phyloP scores from a whole-genome alignment of 495 filamentous ascomycete species.

The Podospora comata region DNA sequence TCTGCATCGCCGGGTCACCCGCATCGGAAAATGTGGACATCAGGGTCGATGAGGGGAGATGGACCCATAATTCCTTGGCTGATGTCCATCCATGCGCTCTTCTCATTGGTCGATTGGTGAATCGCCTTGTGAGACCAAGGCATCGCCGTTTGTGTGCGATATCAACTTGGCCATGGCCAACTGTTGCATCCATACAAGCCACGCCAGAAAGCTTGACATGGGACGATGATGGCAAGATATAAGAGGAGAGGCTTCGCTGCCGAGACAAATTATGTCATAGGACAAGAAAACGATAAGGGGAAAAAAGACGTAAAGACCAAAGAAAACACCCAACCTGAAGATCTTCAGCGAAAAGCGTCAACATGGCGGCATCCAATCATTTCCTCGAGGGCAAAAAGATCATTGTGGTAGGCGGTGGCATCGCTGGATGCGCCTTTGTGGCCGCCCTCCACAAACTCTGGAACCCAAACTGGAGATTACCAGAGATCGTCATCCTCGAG shows the following conservation, averaged over 20 bases:
- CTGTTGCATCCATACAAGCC: too few relatives aligned
- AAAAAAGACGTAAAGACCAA: neutral
- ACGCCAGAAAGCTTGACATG: neutral
- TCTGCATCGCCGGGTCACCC: neutral
- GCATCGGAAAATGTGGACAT: neutral
- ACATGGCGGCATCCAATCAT: slow-evolving; percentile 13
- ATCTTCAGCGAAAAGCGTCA: neutral
- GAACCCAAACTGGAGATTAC: slow-evolving; percentile 21
- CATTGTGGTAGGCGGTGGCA: slow-evolving; percentile 37
- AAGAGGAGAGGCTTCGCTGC: neutral
- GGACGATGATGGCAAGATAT: neutral
- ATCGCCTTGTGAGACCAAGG: neutral
- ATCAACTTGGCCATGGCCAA: neutral
- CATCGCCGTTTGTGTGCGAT: slow-evolving; percentile 7
- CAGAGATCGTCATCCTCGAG: slow-evolving; percentile 34
- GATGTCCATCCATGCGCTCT: neutral
- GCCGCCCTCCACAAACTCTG: slow-evolving; percentile 34
- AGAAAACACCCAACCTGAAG: neutral
- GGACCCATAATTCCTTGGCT: neutral
- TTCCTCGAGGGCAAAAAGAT: slow-evolving; percentile 39
- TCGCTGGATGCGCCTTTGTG: slow-evolving; percentile 37
- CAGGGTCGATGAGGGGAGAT: neutral
- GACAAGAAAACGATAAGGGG: neutral
- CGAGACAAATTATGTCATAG: neutral
- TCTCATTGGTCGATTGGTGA: slow-evolving; percentile 1